phyloP scores from a whole-genome alignment of 441 rosid genomes.

The Gossypium gossypioides region DNA sequence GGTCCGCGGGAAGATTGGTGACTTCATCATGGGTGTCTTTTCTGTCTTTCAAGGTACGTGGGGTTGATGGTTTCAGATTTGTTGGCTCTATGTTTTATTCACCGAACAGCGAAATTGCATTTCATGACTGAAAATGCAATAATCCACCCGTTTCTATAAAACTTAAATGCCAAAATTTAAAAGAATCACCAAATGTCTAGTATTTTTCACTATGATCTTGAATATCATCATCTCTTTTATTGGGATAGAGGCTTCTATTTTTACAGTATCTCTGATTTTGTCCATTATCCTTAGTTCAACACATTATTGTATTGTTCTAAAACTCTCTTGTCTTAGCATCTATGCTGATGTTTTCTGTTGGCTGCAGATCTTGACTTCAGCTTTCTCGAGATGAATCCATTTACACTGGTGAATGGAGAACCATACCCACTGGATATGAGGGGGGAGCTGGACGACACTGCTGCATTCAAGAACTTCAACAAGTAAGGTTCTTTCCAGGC shows the following conservation, averaged over 20 bases:
- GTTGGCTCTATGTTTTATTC: constrained; percentile 8
- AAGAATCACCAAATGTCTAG: background rate
- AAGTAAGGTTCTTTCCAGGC: constrained; percentile 34
- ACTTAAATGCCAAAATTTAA: background rate
- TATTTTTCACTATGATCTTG: background rate
- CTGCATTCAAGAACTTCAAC: constrained; percentile 83
- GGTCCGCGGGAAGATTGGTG: constrained; percentile 67
- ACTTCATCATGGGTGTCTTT: constrained; percentile 63
- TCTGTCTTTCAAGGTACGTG: constrained; percentile 67
- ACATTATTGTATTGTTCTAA: constrained; percentile 14
- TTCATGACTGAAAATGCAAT: background rate
- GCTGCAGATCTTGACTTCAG: constrained; percentile 42
- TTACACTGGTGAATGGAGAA: constrained; percentile 65
- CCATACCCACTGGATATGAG: constrained; percentile 93
- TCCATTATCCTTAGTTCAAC: background rate
- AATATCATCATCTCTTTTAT: background rate
- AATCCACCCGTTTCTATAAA: background rate
- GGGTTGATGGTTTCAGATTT: constrained; percentile 4
- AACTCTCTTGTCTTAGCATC: background rate
- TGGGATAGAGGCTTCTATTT: background rate
- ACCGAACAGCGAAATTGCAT: constrained; percentile 2
- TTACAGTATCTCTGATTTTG: constrained; percentile 4
- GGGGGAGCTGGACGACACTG: constrained; percentile 87
- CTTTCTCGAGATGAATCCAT: constrained; percentile 89
- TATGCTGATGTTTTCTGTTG: background rate